These are phyloP conservation scores for Mercurialis annua DNA, from an alignment of 345 rosid genomes.

Conservation along the genomic window DNA sequence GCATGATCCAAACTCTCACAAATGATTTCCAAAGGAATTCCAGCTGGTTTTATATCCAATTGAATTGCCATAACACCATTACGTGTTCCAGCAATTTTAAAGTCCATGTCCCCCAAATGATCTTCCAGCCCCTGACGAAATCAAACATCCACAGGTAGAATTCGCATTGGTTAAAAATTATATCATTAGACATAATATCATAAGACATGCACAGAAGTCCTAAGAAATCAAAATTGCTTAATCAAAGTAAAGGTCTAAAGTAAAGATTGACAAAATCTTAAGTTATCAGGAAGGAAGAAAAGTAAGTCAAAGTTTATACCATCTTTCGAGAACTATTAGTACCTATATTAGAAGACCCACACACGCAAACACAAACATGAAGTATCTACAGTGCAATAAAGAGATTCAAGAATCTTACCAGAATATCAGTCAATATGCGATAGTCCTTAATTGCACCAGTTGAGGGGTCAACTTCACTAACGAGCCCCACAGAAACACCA, in stretches of 20 bases:
- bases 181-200: too few relatives aligned
- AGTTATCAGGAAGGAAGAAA: not conserved
- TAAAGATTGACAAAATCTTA: not conserved
- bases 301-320: not conserved
- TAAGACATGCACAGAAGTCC: too few relatives aligned
- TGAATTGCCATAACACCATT: conserved; percentile 90
- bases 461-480: conserved; percentile 69
- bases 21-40: conserved; percentile 88
- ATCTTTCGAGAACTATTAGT: not conserved
- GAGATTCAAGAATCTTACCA: conserved; percentile 49
- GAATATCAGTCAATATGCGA: conserved; percentile 82
- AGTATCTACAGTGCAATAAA: not conserved
- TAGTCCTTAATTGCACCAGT: conserved; percentile 74
- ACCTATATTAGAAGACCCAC: not conserved
- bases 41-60: conserved; percentile 98
- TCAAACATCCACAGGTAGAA: not conserved
- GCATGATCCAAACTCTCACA: conserved; percentile 87
- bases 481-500: conserved; percentile 96
- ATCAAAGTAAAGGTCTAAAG: not conserved
- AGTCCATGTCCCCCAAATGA: conserved; percentile 99
- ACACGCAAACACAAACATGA: not conserved
- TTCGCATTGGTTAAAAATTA: not conserved
- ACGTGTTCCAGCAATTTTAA: conserved; percentile 93
- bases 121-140: conserved; percentile 82
- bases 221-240: too few relatives aligned